These are phyloP conservation scores for Petrea volubilis DNA, from an alignment of 257 asterid genomes.

Conservation along the genomic window DNA sequence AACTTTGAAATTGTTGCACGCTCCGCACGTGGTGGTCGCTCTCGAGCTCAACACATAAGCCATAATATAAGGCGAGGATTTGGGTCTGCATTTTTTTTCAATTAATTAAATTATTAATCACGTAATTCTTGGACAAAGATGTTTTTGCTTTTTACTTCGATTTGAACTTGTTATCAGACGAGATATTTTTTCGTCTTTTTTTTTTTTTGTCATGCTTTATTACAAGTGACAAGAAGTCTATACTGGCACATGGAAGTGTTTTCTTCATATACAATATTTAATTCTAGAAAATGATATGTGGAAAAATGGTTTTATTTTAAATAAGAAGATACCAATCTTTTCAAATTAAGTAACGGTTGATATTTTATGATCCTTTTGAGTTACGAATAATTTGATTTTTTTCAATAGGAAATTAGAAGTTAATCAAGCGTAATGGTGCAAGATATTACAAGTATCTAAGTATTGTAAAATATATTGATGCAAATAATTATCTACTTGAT, in stretches of 20 bases:
- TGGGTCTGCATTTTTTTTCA: constrained; percentile 27
- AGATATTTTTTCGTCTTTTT: neutral
- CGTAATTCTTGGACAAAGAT: neutral
- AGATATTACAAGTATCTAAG: too few species aligned
- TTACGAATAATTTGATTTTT: too few species aligned
- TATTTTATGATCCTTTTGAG: too few species aligned
- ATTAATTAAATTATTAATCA: constrained; percentile 4
- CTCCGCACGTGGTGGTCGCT: constrained; percentile 51
- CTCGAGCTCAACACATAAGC: constrained; percentile 26
- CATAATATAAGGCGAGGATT: constrained; percentile 44
- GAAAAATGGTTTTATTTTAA: neutral
- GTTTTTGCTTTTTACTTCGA: neutral
- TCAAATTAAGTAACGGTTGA: too few species aligned
- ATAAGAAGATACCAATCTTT: neutral
- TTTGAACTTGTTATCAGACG: neutral
- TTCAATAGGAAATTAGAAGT: too few species aligned
- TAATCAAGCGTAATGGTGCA: too few species aligned
- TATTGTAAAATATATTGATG: too few species aligned
- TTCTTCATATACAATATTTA: too few species aligned
- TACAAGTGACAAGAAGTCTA: too few species aligned
- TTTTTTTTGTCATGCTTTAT: too few species aligned
- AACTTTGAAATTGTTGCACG: constrained; percentile 21
- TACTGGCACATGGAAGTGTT: too few species aligned
- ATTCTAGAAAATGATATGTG: neutral
- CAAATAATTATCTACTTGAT: too few species aligned